Evolutionary conservation across 306 rosid genomes (phyloP).

Genomic region (Abrus pulchellus): DNA sequence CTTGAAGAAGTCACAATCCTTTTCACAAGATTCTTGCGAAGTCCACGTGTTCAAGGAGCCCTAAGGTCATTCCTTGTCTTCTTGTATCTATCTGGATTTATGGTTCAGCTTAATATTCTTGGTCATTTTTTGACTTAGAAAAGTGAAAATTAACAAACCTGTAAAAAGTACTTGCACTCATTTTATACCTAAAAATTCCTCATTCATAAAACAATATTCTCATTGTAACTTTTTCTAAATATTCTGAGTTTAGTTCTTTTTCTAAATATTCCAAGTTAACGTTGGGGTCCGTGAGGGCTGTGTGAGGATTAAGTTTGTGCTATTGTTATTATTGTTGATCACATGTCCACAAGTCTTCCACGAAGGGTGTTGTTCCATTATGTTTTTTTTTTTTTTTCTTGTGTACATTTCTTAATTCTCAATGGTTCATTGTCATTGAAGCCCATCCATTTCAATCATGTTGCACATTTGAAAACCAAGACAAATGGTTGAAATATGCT

Average conservation of each 20-base stretch:
- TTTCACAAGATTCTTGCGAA: conserved; percentile 82
- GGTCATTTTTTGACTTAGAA: neutral
- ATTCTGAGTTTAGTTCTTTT: neutral
- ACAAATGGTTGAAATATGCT: neutral
- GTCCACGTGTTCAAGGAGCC: conserved; percentile 81
- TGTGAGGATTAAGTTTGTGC: conserved; percentile 13
- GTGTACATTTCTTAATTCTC: neutral
- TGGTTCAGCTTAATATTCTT: conserved; percentile 10
- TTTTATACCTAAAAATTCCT: neutral
- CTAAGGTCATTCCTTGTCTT: conserved; percentile 34
- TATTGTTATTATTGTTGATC: neutral
- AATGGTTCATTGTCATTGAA: neutral
- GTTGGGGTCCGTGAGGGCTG: neutral
- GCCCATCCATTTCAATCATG: neutral
- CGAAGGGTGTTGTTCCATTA: neutral
- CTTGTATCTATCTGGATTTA: conserved; percentile 4
- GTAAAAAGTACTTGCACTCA: neutral
- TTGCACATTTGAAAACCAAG: neutral
- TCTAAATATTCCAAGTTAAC: neutral
- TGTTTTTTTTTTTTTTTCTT: neutral
- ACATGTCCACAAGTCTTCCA: neutral
- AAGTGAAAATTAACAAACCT: neutral
- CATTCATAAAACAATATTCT: neutral
- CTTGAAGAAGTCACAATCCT: conserved; percentile 84
- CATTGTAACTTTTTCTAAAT: neutral